These are phyloP conservation scores for Mycena venus DNA, from an alignment of 768 basidiomycete genomes.

Conservation along the genomic window DNA sequence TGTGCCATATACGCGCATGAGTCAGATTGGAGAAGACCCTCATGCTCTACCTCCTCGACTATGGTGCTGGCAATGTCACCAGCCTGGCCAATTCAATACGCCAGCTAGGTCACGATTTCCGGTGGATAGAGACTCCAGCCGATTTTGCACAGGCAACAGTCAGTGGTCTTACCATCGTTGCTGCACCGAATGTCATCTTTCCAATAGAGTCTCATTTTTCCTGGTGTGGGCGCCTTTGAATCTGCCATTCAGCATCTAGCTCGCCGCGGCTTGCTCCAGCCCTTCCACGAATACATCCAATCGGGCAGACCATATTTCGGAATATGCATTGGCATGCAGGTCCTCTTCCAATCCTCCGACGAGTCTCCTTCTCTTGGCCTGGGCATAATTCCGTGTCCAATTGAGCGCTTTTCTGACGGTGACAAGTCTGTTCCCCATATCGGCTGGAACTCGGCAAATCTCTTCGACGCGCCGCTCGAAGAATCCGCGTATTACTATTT, in stretches of 20 bases:
- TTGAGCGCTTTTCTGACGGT: constrained; percentile 75
- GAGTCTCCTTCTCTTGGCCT: constrained; percentile 87
- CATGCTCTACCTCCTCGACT: constrained; percentile 90
- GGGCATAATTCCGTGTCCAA: constrained; percentile 85
- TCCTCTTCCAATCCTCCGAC: constrained; percentile 89
- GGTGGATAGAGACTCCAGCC: constrained; percentile 85
- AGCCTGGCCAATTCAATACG: constrained; percentile 93
- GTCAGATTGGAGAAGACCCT: not conserved
- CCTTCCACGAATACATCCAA: constrained; percentile 83
- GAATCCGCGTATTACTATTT: constrained; percentile 89
- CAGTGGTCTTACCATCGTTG: constrained; percentile 55
- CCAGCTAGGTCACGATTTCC: constrained; percentile 86
- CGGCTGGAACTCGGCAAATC: constrained; percentile 91
- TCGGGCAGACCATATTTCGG: constrained; percentile 96
- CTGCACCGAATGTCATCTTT: constrained; percentile 17
- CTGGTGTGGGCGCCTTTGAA: constrained; percentile 95
- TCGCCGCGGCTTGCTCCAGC: constrained; percentile 81
- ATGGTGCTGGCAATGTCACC: constrained; percentile 95
- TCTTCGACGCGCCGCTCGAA: constrained; percentile 59
- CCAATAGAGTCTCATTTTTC: constrained; percentile 91
- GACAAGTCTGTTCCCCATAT: constrained; percentile 97
- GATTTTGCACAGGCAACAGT: constrained; percentile 94
- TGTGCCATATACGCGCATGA: not conserved
- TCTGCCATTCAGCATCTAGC: constrained; percentile 86
- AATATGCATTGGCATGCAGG: constrained; percentile 99